Base-by-base conservation (phyloP, 495 filamentous ascomycete genomes). In the Cladorrhinum samala region DNA sequence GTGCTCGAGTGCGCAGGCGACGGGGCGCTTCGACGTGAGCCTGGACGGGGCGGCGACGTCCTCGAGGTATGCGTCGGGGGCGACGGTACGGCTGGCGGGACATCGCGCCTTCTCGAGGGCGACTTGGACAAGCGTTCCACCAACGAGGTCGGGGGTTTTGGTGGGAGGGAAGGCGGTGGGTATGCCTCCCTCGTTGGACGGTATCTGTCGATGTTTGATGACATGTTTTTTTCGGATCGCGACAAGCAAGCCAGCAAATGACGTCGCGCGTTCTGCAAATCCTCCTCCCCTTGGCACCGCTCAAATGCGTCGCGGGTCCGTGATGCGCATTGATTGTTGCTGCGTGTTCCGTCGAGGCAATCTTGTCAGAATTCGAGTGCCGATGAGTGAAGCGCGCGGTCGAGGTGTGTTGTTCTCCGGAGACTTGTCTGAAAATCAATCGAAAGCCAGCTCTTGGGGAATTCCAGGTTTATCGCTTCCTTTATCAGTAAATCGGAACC, bases 61-160 rank as follows among this genome's bases (percentile, higher is more conserved):
- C 72, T 68, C 46, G 75, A 74, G 23, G 66, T 71, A 21, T 70
- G 65, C 19, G 70, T 66, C 23, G 78, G 77, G 44, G 78, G 78
- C 1, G 76, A 78, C 21, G 78, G 78, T 6, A 68, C 76, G 5
- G 77, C 72, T 8, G 78, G 78, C 38, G 77, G 77, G 8, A 81
- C 66, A 51, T 75, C 69, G 65, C 68, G 73, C 58, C 76, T 67
- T 53, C 69, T 66, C 20, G 63, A 57, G 33, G 77, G 76, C 23
- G 74, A 77, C 53, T 68, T 72, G 0, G 73, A 73, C 17, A 64
- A 54, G 50, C 66, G 67, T 27, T 62, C 65, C 39, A 55, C 45
- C 54, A 59, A 53, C 19, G 72, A 53, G 39, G 68, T 68, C 38
- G 68, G 60, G 42, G 71, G 70, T 58, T 73, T 72, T 49, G 65